phyloP scores from a whole-genome alignment of 352 stramenopile genomes.

The Hyaloperonospora arabidopsidis region DNA sequence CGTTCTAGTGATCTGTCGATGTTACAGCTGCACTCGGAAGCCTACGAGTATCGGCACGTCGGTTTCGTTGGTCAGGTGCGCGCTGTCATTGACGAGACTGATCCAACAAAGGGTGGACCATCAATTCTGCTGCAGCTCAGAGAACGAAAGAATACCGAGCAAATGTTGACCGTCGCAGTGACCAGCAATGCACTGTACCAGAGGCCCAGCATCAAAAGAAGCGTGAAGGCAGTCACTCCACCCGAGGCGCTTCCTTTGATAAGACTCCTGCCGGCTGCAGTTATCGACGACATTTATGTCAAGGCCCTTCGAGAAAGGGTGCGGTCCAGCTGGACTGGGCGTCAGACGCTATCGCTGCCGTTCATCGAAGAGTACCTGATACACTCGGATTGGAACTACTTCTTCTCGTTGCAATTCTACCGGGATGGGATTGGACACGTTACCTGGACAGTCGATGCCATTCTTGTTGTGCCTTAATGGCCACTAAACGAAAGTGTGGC shows the following conservation, averaged over 20 bases:
- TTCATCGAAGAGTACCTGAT: conserved; percentile 21
- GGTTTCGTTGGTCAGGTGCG: conserved; percentile 23
- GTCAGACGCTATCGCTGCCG: conserved; percentile 16
- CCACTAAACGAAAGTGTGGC: conserved; percentile 2
- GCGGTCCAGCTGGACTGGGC: neutral
- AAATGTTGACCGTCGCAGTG: conserved; percentile 19
- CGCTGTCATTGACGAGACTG: conserved; percentile 3
- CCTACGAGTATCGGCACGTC: conserved; percentile 25
- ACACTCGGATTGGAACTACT: conserved; percentile 10
- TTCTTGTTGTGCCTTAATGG: conserved; percentile 16
- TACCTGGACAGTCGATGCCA: conserved; percentile 29
- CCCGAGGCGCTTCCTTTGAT: conserved; percentile 23
- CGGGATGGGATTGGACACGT: conserved; percentile 15
- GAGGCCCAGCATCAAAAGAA: conserved; percentile 12
- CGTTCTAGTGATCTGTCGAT: conserved; percentile 17
- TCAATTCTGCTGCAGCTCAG: conserved; percentile 19
- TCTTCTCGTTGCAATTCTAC: conserved; percentile 35
- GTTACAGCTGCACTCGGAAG: conserved; percentile 18
- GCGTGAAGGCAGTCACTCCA: conserved; percentile 11
- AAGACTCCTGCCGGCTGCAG: conserved; percentile 17
- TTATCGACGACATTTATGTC: conserved; percentile 22
- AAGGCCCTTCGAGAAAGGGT: conserved; percentile 4
- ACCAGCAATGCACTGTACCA: conserved; percentile 24
- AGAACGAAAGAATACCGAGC: conserved; percentile 14
- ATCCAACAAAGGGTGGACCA: neutral